phyloP scores from a whole-genome alignment of 495 filamentous ascomycete genomes.

The Aspergillus indologenus region DNA sequence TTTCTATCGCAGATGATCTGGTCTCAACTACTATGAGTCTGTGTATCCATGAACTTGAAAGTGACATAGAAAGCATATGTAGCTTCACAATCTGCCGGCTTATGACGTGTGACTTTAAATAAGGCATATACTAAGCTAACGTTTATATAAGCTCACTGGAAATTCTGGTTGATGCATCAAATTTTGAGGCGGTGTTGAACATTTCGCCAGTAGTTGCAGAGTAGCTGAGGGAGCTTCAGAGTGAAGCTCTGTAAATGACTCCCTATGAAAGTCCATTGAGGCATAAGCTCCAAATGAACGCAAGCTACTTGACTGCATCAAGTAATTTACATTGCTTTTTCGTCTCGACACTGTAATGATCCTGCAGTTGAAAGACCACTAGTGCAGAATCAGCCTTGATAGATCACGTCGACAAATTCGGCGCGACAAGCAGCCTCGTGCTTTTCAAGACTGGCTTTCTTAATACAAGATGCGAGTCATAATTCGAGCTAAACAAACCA shows the following conservation, averaged over 20 bases:
- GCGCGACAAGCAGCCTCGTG: not conserved
- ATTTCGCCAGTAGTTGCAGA: not conserved
- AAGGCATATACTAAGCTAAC: no score
- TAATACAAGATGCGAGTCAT: slow-evolving; percentile 87
- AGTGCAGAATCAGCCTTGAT: no score
- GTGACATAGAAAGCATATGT: not conserved
- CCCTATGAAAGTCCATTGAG: no score
- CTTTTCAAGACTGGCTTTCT: not conserved
- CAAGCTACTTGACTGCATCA: not conserved
- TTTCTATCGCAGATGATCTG: slow-evolving; percentile 15
- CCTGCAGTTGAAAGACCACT: not conserved
- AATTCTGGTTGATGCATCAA: not conserved
- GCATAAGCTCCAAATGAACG: not conserved
- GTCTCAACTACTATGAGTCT: not conserved
- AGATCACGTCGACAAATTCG: no score
- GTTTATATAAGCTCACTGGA: not conserved
- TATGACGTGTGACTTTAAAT: no score
- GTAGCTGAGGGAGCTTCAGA: not conserved
- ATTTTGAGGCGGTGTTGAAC: slow-evolving; percentile 1
- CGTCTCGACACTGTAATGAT: not conserved
- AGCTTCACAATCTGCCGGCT: no score
- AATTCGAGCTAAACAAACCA: slow-evolving; percentile 61
- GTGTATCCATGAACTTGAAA: not conserved
- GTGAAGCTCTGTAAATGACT: no score
- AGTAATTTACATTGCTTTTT: not conserved